Evolutionary conservation across 2,329 filamentous ascomycete genomes (phyloP), one percentile per base, ranked within the genome.

Genomic region (Onygenales sp.): DNA sequence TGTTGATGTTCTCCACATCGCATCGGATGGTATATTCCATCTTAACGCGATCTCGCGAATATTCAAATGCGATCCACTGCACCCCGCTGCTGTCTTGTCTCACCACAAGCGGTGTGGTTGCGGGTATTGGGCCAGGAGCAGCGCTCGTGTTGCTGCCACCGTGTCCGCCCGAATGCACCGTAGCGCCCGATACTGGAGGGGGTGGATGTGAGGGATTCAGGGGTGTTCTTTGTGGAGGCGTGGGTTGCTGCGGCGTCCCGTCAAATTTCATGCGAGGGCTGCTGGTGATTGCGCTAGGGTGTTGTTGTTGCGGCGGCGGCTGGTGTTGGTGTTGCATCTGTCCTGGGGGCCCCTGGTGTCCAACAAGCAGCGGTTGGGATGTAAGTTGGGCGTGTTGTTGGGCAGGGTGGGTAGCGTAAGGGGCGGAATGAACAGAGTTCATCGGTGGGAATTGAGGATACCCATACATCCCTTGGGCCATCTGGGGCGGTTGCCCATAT

Each of bases 21-120:
- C 93, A 97, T 51, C 93, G 86, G 63, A 98, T 98, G 1, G 91
- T 96, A 73, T 98, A 98, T 71, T 97, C 91, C 90, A 97, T 95
- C 82, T 98, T 98, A 61, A 97, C 91, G 45, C 92, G 81, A 67
- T 98, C 92, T 56, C 92, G 84, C 9, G 92, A 97, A 69, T 98
- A 98, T 70, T 98, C 93, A 58, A 97, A 98, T 0, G 90, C 90
- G 64, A 97, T 97, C 93, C 93, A 97, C 70, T 97, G 93, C 6
- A 97, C 92, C 7, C 93, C 93, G 61, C 95, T 97, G 65, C 88
- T 87, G 63, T 97, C 93, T 70, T 97, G 92, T 60, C 91, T 79
- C 27, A 97, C 92, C 7, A 97, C 91, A 7, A 96, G 77, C 0
- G 93, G 93, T 0, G 93, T 97, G 2, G 93, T 98, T 0, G 93